A percentile compares a stretch with the other conserved stretches of the same genome.
Evolutionary conservation across 305 asterid species (phyloP).

Genomic region (Lippia alba): DNA sequence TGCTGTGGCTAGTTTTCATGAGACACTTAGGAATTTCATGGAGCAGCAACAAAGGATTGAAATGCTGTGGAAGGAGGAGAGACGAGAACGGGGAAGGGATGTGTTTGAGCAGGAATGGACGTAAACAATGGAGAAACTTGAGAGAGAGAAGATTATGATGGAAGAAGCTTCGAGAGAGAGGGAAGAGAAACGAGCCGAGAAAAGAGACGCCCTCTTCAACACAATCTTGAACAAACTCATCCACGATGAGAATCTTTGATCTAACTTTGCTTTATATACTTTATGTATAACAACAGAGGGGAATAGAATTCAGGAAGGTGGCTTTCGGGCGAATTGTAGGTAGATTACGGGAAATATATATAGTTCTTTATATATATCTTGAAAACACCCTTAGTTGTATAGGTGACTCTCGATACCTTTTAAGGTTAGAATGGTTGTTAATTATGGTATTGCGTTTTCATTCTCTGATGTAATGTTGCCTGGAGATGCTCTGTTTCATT

Average conservation of each 20-base stretch:
- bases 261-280: not conserved
- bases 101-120: conserved; percentile 52
- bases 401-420: too few relatives aligned
- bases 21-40: conserved; percentile 41
- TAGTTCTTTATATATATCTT: too few relatives aligned
- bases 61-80: conserved; percentile 57
- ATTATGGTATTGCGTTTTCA: not conserved
- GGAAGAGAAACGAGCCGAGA: conserved; percentile 61
- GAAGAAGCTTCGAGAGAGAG: conserved; percentile 58
- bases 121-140: conserved; percentile 51
- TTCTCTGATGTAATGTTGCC: too few relatives aligned
- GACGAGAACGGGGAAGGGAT: conserved; percentile 42
- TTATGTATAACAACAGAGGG: too few relatives aligned
- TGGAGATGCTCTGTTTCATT: too few relatives aligned
- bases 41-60: conserved; percentile 54
- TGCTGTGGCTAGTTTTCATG: conserved; percentile 34
- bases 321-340: too few relatives aligned
- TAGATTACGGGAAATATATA: too few relatives aligned
- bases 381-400: too few relatives aligned
- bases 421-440: not conserved
- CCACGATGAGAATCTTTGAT: conserved; percentile 38
- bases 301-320: too few relatives aligned
- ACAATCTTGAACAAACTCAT: conserved; percentile 50
- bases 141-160: conserved; percentile 49
- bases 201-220: conserved; percentile 55